Evolutionary conservation across 768 basidiomycete species (phyloP), one percentile per base, ranked within the genome.

Genomic region (Suillus luteus): DNA sequence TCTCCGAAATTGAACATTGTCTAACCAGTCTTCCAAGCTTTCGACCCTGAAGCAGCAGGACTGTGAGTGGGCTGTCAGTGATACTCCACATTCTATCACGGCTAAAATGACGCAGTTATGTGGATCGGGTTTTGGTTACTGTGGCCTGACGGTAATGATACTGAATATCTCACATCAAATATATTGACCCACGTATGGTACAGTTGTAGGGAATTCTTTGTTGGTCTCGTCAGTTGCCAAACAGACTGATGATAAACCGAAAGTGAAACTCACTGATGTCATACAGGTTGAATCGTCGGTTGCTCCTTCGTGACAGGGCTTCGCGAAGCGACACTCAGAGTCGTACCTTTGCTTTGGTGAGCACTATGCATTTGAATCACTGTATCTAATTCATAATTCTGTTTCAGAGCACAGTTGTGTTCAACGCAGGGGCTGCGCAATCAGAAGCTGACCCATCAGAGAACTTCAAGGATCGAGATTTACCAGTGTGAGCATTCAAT

Each of bases 261-360:
- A 27, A 8, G 3, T 19, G 15, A 54, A 49, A 54, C 52, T 55
- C 22, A 55, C 12, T 6, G 1, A 37, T 55, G n/a, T 8, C 19
- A 14, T 35, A 35, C 54, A 55, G 54, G n/a, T 55, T 55, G n/a
- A 55, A 55, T 37, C 54, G 33, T n/a, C 33, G 54, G n/a, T 35
- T 7, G 54, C 33, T 55, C 6, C 33, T 55, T 55, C 54, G n/a
- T 12, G 33, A 55, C 11, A 35, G 12, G n/a, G 12, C 6, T n/a
- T 7, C 33, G n/a, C 14, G n/a, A 55, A n/a, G 12, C n/a, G 54
- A 35, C n/a, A 1, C 33, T n/a, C 31, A 35, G n/a, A 35, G 33
- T 11, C 0, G 10, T 31, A 4, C 17, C 5, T 1, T 1, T 22
- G 6, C 11, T 55, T 5, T 22, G 54, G 54, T 55, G 54, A 55